Base-by-base conservation (phyloP, 306 rosid genomes). In the Cotoneaster glaucophyllus region DNA sequence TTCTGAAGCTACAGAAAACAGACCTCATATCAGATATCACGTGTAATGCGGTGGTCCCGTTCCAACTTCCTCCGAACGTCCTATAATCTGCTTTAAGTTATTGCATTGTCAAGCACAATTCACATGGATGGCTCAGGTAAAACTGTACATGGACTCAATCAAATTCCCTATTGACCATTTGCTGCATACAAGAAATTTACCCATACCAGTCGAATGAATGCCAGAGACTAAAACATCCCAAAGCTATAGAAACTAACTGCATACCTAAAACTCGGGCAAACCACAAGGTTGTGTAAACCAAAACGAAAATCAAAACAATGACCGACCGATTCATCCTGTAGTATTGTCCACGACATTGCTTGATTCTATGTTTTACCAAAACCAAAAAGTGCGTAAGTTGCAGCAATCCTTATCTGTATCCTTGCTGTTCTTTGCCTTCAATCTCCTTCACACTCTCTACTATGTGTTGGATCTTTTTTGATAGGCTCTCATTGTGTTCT, bases 381-480 rank as follows among this genome's bases (percentile, higher is more conserved):
- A 65, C 65, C 68, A 64, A 17, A 61, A 73, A 21, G 31, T 78
- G 74, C 39, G 72, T 34, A 43, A 75, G 77, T 74, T 45, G 73
- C 12, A 45, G 69, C n/a, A 71, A 82, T 29, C 78, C 87, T 15
- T 89, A 90, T 87, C 93, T 79, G 41, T 64, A 87, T 77, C 37
- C 68, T 65, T 82, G 85, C 80, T 82, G 82, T 69, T 89, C 96
- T 83, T 87, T 85, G 56, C 74, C 75, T 84, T 95, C 99, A 79
- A 90, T 79, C 80, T 89, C 91, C 84, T 89, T 90, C 84, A 95
- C 98, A 82, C 82, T 90, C 31, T 88, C 92, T 76, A 95, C 98
- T 73, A 90, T 84, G 86, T 90, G 88, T 78, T 90, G 97, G 79
- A 92, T 86, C 93, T 86, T 95, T 83, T 86, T 92, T 43, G 99